Evolutionary conservation across 805 yeast genomes (phyloP), one percentile per base, ranked within the genome.

Genomic region (Suhomyces sp.): DNA sequence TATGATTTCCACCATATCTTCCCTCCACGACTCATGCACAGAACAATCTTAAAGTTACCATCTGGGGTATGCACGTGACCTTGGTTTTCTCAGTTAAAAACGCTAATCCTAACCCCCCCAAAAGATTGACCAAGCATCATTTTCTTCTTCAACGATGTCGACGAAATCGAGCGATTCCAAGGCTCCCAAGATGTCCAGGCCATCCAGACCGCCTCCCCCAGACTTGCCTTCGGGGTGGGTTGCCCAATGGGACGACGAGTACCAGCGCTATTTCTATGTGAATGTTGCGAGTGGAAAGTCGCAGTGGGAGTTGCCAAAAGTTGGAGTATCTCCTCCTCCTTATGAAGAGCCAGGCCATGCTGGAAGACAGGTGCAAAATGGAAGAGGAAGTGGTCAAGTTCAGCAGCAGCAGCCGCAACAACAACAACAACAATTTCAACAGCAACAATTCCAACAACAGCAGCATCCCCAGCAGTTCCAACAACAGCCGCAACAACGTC

Each of bases 211-310:
- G 6, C 41, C 34, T 12, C 39, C 37, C 3, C 46, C 48, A 3
- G 15, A 18, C 8, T 22, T 45, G 25, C 65, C 65, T 6, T 35
- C 42, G 9, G 67, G 67, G 10, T 61, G 67, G 67, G 34, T 48
- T 1, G 64, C 62, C n/a, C 50, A 53, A 32, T 61, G 59, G 56
- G 66, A 61, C 33, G 61, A 56, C 23, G 56, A 55, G 35, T 59
- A 57, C 43, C 33, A 52, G 36, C 33, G 44, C 11, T 60, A 50
- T 35, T 60, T 43, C 33, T 60, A 42, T 35, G 55, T 57, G 25
- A 54, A 60, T 36, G 36, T 44, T 7, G 24, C 35, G 6, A 56
- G 63, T 5, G 59, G 58, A 4, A 40, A 46, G 27, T 50, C 63
- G 3, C 61, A 56, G 36, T 61, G 68, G 68, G 62, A 54, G 8